phyloP scores from a whole-genome alignment of 2,329 filamentous ascomycete genomes.

The Cercospora janseana region DNA sequence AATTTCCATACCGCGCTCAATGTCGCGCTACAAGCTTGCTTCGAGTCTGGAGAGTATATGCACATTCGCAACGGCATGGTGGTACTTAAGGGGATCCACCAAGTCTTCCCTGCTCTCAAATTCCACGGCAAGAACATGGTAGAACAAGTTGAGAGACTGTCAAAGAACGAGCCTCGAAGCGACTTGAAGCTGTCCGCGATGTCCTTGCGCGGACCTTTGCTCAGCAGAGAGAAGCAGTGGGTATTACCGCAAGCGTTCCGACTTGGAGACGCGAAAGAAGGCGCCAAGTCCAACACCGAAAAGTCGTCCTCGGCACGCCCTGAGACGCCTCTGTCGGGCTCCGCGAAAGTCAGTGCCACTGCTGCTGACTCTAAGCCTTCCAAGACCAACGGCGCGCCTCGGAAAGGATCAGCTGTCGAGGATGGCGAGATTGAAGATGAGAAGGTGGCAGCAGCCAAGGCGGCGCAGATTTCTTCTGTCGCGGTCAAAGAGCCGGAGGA shows the following conservation, averaged over 20 bases:
- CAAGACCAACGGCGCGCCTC: conserved; percentile 36
- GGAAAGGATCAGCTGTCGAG: conserved; percentile 46
- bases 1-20: conserved; percentile 87
- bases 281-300: conserved; percentile 28
- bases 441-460: conserved; percentile 38
- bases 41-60: conserved; percentile 88
- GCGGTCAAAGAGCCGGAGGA: neutral
- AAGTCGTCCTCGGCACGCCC: conserved; percentile 38
- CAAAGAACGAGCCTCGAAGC: conserved; percentile 61
- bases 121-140: conserved; percentile 75
- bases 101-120: conserved; percentile 83
- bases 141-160: conserved; percentile 63
- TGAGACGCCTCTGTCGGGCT: conserved; percentile 44
- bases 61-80: conserved; percentile 95
- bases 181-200: conserved; percentile 73
- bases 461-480: conserved; percentile 23
- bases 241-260: conserved; percentile 72
- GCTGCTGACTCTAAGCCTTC: conserved; percentile 65
- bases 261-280: conserved; percentile 34
- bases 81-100: conserved; percentile 74
- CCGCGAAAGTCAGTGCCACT: conserved; percentile 51
- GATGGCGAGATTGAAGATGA: conserved; percentile 71
- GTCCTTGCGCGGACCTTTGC: conserved; percentile 68
- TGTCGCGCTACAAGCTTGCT: conserved; percentile 74
- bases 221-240: conserved; percentile 66